These are phyloP conservation scores for Guyanaporus albipodus DNA, from an alignment of 768 basidiomycete genomes.

Conservation along the genomic window DNA sequence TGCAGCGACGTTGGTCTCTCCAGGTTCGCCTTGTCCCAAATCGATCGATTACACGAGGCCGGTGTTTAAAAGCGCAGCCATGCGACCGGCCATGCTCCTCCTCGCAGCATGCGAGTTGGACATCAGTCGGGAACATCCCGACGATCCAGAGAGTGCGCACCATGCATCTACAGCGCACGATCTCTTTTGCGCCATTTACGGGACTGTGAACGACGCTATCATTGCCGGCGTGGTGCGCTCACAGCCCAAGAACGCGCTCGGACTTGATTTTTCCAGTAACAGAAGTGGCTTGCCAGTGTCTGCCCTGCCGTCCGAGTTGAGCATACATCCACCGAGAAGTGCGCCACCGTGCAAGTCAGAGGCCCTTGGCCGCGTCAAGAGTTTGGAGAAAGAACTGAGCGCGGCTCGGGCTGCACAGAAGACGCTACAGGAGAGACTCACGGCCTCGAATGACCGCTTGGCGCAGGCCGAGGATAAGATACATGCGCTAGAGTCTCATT, in stretches of 20 bases:
- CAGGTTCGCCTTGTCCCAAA: constrained; percentile 8
- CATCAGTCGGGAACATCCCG: constrained; percentile 26
- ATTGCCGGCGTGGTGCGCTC: constrained; percentile 14
- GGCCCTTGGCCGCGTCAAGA: constrained; percentile 13
- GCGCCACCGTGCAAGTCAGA: background rate
- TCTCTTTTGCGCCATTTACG: constrained; percentile 32
- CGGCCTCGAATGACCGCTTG: constrained; percentile 12
- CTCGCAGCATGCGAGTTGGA: constrained; percentile 33
- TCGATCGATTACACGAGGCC: constrained; percentile 5
- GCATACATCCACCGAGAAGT: background rate
- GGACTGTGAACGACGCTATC: constrained; percentile 20
- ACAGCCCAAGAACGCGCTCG: constrained; percentile 20
- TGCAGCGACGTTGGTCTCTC: constrained; percentile 5
- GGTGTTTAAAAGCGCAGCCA: constrained; percentile 11
- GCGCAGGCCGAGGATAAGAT: constrained; percentile 13
- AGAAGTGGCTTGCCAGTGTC: background rate
- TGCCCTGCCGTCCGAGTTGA: background rate
- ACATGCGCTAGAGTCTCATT: constrained; percentile 19
- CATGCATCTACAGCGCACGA: constrained; percentile 24
- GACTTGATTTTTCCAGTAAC: constrained; percentile 23
- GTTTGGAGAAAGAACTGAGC: constrained; percentile 25
- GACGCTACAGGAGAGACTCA: constrained; percentile 19
- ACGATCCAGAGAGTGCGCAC: constrained; percentile 14
- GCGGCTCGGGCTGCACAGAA: constrained; percentile 12
- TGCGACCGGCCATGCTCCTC: constrained; percentile 29